A percentile compares a stretch with the other conserved stretches of the same genome.
Evolutionary conservation across 495 filamentous ascomycete genomes (phyloP).

Genomic region (Xylaria telfairii): DNA sequence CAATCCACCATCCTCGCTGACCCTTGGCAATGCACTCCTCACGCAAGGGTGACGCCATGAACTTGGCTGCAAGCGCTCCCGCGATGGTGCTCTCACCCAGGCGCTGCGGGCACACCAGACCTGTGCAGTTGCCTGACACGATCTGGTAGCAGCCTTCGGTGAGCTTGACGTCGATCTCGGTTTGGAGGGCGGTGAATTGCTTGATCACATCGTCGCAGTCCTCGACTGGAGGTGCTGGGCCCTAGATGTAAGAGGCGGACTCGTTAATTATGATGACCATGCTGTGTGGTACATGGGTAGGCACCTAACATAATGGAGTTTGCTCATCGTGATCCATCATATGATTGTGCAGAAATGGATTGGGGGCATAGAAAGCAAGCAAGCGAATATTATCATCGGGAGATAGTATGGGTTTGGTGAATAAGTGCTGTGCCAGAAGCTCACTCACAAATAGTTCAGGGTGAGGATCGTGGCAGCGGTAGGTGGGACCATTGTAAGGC

Average conservation of each 20-base stretch:
- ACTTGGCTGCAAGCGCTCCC: constrained; percentile 33
- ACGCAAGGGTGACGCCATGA: constrained; percentile 33
- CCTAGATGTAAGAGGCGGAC: constrained; percentile 22
- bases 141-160: constrained; percentile 36
- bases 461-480: constrained; percentile 34
- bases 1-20: constrained; percentile 38
- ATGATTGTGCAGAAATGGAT: not conserved
- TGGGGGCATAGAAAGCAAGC: not conserved
- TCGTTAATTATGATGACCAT: not conserved
- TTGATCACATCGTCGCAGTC: constrained; percentile 35
- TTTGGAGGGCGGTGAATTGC: constrained; percentile 29
- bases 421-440: not conserved
- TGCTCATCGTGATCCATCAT: not conserved
- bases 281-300: not conserved
- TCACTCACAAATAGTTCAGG: constrained; percentile 31
- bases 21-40: constrained; percentile 39
- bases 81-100: constrained; percentile 33
- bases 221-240: constrained; percentile 33
- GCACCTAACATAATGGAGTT: not conserved
- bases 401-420: not conserved
- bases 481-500: constrained; percentile 23
- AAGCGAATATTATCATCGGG: not conserved
- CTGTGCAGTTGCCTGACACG: constrained; percentile 38
- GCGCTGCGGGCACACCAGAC: constrained; percentile 36
- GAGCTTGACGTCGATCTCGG: constrained; percentile 35